A percentile compares a stretch with the other conserved stretches of the same genome.
phyloP scores from a whole-genome alignment of 2,329 filamentous ascomycete genomes.

The Calonectria crousiana region DNA sequence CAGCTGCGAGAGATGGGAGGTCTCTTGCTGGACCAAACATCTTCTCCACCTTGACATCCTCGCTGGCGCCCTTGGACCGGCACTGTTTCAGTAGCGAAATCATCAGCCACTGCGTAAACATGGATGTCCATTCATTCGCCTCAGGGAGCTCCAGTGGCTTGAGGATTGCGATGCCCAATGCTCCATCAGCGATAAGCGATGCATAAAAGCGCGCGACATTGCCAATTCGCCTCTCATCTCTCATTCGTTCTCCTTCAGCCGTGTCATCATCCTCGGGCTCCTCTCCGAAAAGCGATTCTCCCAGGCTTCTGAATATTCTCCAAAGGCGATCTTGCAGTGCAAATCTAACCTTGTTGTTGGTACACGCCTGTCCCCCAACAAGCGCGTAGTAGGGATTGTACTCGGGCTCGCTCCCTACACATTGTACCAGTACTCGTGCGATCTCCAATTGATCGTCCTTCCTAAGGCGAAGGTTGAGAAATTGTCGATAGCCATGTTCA shows the following conservation, averaged over 20 bases:
- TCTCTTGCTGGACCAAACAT: conserved; percentile 75
- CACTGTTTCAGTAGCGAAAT: conserved; percentile 80
- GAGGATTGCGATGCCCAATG: conserved; percentile 62
- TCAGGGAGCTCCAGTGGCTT: conserved; percentile 84
- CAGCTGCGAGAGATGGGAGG: conserved; percentile 76
- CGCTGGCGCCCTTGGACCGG: conserved; percentile 57
- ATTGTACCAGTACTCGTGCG: conserved; percentile 88
- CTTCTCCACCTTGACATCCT: conserved; percentile 71
- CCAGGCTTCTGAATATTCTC: conserved; percentile 86
- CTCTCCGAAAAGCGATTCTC: conserved; percentile 80
- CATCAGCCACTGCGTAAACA: conserved; percentile 85
- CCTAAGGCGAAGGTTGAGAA: conserved; percentile 87
- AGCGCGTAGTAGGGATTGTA: conserved; percentile 97
- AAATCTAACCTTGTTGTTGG: conserved; percentile 80
- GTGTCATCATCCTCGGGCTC: conserved; percentile 69
- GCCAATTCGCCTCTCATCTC: conserved; percentile 63
- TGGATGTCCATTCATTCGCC: conserved; percentile 79
- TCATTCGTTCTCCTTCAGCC: conserved; percentile 59
- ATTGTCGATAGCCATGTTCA: conserved; percentile 83
- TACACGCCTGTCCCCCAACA: conserved; percentile 82
- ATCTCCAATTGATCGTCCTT: conserved; percentile 89
- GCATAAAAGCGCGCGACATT: conserved; percentile 69
- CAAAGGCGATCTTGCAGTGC: conserved; percentile 90
- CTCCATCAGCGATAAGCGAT: conserved; percentile 60
- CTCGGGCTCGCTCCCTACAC: conserved; percentile 81